Evolutionary conservation across 352 stramenopile genomes (phyloP).

Genomic region (Elongisporangium prolatum): DNA sequence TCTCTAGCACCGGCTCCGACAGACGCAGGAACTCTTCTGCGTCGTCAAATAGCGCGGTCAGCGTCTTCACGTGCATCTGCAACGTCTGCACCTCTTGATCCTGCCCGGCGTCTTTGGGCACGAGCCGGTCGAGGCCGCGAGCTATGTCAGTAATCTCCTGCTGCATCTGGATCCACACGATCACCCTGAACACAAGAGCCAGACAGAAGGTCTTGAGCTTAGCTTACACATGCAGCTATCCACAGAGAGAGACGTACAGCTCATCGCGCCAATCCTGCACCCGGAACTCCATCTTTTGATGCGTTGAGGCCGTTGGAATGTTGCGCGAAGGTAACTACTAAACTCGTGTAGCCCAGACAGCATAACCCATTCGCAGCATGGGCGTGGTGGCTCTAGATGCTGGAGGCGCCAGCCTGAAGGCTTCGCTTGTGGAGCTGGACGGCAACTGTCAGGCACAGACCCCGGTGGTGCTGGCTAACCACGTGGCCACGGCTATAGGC

Average conservation of each 20-base stretch:
- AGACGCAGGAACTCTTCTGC: background rate
- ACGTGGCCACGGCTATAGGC: conserved; percentile 28
- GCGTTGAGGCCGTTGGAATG: background rate
- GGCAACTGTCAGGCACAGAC: background rate
- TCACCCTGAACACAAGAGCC: background rate
- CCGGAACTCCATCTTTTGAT: background rate
- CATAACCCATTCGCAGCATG: background rate
- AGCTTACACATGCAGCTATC: background rate
- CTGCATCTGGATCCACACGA: background rate
- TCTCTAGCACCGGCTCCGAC: background rate
- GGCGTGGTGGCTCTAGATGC: conserved; percentile 49
- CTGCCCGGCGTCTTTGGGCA: background rate
- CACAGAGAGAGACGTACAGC: background rate
- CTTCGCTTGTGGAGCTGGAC: conserved; percentile 26
- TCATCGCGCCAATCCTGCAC: background rate
- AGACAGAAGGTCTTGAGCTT: background rate
- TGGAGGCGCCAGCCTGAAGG: conserved; percentile 60
- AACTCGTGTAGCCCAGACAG: background rate
- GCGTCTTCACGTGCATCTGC: background rate
- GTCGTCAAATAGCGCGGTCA: background rate
- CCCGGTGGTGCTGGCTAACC: conserved; percentile 37
- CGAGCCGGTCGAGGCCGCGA: background rate
- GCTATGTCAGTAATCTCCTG: background rate
- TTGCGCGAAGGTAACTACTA: background rate
- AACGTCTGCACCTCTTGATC: background rate